Conservation (phyloP, 768 basidiomycete genomes). For the Auricularia auricula-judae region DNA sequence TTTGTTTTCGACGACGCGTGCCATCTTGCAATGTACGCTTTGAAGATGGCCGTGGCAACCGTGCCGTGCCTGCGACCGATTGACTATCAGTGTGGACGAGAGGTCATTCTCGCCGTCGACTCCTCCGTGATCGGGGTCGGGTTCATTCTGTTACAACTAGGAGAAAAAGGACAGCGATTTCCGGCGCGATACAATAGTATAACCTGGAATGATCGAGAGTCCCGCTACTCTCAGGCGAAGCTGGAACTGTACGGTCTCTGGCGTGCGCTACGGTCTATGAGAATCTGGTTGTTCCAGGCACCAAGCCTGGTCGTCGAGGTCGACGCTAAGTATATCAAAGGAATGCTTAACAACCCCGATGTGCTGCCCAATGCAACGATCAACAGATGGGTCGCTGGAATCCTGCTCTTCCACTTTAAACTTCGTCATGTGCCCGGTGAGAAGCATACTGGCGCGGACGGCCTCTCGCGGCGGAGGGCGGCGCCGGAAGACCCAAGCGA, state of each 20-base stretch:
- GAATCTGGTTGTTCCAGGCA: not conserved
- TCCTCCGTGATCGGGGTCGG: conserved; percentile 15
- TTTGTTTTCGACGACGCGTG: conserved; percentile 22
- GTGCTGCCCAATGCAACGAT: conserved; percentile 6
- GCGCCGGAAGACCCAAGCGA: conserved; percentile 7
- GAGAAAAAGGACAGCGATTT: conserved; percentile 9
- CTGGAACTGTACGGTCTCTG: conserved; percentile 18
- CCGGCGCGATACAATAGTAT: conserved; percentile 18
- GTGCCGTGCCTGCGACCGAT: conserved; percentile 22
- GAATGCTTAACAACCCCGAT: conserved; percentile 9
- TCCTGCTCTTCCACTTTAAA: conserved; percentile 2
- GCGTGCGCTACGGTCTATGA: conserved; percentile 4
- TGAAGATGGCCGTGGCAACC: conserved; percentile 18
- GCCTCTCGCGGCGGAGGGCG: conserved; percentile 10
- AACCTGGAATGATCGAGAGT: conserved; percentile 12
- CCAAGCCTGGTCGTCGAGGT: conserved; percentile 2
- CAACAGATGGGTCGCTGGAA: conserved; percentile 7
- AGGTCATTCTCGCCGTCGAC: conserved; percentile 16
- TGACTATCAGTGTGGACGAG: conserved; percentile 16
- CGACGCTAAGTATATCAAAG: conserved; percentile 7
- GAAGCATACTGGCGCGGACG: conserved; percentile 6
- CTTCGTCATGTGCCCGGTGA: conserved; percentile 6
- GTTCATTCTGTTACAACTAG: conserved; percentile 18
- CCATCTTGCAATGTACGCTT: conserved; percentile 16
- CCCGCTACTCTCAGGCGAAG: conserved; percentile 15